Percentiles rank a stretch among this genome's conserved stretches.
Evolutionary conservation across 257 asterid species (phyloP).

Genomic region (Henckelia pumila): DNA sequence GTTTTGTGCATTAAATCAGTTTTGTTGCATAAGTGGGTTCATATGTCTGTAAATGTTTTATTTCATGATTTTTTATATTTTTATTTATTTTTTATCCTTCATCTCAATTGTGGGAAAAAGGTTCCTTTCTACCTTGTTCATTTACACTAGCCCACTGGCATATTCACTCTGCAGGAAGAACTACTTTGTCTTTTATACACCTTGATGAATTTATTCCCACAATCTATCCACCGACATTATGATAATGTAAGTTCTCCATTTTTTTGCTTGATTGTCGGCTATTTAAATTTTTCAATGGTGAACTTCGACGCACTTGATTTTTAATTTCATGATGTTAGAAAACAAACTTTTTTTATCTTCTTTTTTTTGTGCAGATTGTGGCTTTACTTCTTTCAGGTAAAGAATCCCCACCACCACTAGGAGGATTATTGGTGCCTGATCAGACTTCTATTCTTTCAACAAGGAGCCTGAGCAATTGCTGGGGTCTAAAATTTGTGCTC

Average conservation of each 20-base stretch:
- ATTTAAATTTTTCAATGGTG: not conserved
- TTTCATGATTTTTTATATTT: slow-evolving; percentile 7
- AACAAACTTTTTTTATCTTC: slow-evolving; percentile 15
- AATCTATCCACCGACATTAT: slow-evolving; percentile 64
- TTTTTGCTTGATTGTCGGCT: slow-evolving; percentile 7
- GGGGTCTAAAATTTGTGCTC: slow-evolving; percentile 63
- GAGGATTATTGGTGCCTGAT: slow-evolving; percentile 49
- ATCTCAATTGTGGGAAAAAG: not conserved
- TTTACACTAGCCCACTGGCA: slow-evolving; percentile 23
- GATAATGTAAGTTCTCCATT: slow-evolving; percentile 57
- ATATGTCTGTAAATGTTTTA: not conserved
- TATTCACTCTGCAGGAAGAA: slow-evolving; percentile 64
- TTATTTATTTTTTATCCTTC: slow-evolving; percentile 2
- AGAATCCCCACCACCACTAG: slow-evolving; percentile 68
- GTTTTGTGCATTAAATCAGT: not conserved
- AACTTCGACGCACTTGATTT: not conserved
- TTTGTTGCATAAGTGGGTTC: not conserved
- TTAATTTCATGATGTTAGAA: slow-evolving; percentile 4
- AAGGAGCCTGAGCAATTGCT: slow-evolving; percentile 66
- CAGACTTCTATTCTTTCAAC: slow-evolving; percentile 40
- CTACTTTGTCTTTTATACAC: slow-evolving; percentile 56
- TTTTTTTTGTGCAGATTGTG: slow-evolving; percentile 61
- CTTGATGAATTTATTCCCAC: slow-evolving; percentile 56
- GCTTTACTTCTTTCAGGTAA: slow-evolving; percentile 73
- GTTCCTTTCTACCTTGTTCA: slow-evolving; percentile 8